Base-by-base conservation (phyloP, 768 basidiomycete genomes). In the Rhodotorula graminis region DNA sequence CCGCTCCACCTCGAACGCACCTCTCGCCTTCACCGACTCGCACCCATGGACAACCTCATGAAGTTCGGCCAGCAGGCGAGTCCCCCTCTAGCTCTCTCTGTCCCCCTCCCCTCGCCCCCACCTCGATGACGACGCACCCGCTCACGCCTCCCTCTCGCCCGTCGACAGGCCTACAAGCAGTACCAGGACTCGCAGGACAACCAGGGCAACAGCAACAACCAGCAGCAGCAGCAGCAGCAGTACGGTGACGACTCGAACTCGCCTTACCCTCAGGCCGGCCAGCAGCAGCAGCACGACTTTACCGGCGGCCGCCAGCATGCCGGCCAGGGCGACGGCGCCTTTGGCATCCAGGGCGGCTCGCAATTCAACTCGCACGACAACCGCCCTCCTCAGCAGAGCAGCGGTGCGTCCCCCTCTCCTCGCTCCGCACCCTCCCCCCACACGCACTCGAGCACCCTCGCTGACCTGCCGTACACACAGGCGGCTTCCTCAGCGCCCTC, bases 1-100 rank as follows among this genome's bases (percentile, higher is more conserved):
- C 40, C 44, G 63, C 50, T 64, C 42, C 50, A 29, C n/a, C 37
- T 29, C 16, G 33, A 18, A 37, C 37, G 25, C 25, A 31, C 50
- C 37, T 9, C 9, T 9, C 4, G 6, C 58, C 25, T 11, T 12
- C 16, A 33, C 33, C 46, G 9, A 2, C 12, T 19, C 16, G 1
- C 2, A 25, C 63, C 6, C 6, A 72, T 72, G 66, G 66, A 72
- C 57, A n/a, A 33, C 16, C 46, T 72, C 19, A 64, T 72, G 58
- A 61, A 61, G 44, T n/a, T 72, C 15, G 71, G 57, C 15, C 65
- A 72, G 63, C 63, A 68, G 44, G 71, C 59, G 18, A 23, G 66
- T 14, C 56, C 29, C n/a, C 0, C 37, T 12, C 3, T 31, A 6
- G 42, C n/a, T 6, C 8, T 46, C 44, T 2, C 44, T 14, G 44